Percentiles rank a stretch among this genome's conserved stretches.
phyloP scores from a whole-genome alignment of 2,329 filamentous ascomycete species.

The Aureobasidium melanogenum region DNA sequence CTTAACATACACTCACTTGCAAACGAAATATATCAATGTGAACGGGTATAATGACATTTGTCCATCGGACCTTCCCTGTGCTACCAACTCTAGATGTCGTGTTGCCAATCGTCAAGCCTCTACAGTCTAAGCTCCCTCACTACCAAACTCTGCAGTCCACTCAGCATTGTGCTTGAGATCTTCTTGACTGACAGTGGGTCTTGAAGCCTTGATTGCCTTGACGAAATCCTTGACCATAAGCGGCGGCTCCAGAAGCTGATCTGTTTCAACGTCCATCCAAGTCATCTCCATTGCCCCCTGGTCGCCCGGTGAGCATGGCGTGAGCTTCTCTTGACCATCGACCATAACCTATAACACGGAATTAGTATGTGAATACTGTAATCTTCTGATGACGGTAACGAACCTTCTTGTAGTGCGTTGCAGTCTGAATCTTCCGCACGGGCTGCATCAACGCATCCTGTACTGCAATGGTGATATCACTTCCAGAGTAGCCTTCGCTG shows the following conservation, averaged over 20 bases:
- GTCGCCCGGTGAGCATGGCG: slow-evolving; percentile 91
- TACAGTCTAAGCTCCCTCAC: slow-evolving; percentile 57
- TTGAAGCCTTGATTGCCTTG: slow-evolving; percentile 76
- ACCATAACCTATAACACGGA: slow-evolving; percentile 51
- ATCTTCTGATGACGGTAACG: slow-evolving; percentile 10
- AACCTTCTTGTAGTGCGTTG: slow-evolving; percentile 95
- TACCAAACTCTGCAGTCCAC: slow-evolving; percentile 95
- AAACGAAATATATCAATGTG: neutral
- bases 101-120: neutral
- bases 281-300: slow-evolving; percentile 81
- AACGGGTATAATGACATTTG: neutral
- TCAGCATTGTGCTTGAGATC: slow-evolving; percentile 79
- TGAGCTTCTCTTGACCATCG: slow-evolving; percentile 60
- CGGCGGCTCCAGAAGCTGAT: slow-evolving; percentile 76
- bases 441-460: slow-evolving; percentile 97
- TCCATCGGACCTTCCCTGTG: neutral
- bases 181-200: slow-evolving; percentile 82
- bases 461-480: slow-evolving; percentile 90
- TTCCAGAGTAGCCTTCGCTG: slow-evolving; percentile 90
- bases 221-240: slow-evolving; percentile 87
- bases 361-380: neutral
- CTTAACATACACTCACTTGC: neutral
- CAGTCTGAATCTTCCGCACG: slow-evolving; percentile 90
- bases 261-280: slow-evolving; percentile 78
- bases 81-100: neutral